Conservation (phyloP, 495 filamentous ascomycete genomes). For the Trichocladium uniseriatum region DNA sequence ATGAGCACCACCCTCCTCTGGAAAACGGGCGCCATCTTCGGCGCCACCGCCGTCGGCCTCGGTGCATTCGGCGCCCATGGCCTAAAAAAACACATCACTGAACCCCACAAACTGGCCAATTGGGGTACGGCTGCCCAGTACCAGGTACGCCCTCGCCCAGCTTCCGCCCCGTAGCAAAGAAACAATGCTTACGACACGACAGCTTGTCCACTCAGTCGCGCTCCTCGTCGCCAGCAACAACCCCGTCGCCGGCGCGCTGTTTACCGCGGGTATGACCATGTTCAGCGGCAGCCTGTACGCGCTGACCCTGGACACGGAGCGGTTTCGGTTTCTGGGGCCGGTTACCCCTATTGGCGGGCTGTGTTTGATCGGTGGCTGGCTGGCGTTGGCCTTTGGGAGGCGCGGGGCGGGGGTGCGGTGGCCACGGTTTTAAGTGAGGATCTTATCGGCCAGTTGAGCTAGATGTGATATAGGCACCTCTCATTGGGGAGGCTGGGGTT, state of each 20-base stretch:
- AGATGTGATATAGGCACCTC: too few relatives aligned
- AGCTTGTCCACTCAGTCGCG: slow-evolving; percentile 51
- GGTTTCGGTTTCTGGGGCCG: slow-evolving; percentile 47
- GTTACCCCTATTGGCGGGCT: slow-evolving; percentile 52
- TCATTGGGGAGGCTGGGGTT: too few relatives aligned
- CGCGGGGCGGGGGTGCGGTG: slow-evolving; percentile 2
- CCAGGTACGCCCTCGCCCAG: slow-evolving; percentile 43
- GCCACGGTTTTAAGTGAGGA: slow-evolving; percentile 10
- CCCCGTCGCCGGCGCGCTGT: slow-evolving; percentile 29
- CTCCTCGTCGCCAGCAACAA: slow-evolving; percentile 41
- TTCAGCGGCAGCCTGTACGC: slow-evolving; percentile 55
- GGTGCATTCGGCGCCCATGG: slow-evolving; percentile 59
- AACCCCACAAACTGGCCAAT: slow-evolving; percentile 43
- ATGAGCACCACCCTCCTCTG: slow-evolving; percentile 37
- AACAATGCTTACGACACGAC: background rate
- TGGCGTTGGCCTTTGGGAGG: slow-evolving; percentile 24
- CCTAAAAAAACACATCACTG: slow-evolving; percentile 46
- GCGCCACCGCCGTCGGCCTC: slow-evolving; percentile 48
- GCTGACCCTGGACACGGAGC: slow-evolving; percentile 46
- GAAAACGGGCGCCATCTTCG: slow-evolving; percentile 50
- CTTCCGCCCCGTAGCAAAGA: too few relatives aligned
- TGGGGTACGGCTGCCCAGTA: slow-evolving; percentile 54
- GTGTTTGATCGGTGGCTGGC: slow-evolving; percentile 49
- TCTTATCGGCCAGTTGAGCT: too few relatives aligned
- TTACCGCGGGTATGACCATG: slow-evolving; percentile 44